Base-by-base conservation (phyloP, 225 moss, liverwort and hornwort species). In the Physcomitrium patens region DNA sequence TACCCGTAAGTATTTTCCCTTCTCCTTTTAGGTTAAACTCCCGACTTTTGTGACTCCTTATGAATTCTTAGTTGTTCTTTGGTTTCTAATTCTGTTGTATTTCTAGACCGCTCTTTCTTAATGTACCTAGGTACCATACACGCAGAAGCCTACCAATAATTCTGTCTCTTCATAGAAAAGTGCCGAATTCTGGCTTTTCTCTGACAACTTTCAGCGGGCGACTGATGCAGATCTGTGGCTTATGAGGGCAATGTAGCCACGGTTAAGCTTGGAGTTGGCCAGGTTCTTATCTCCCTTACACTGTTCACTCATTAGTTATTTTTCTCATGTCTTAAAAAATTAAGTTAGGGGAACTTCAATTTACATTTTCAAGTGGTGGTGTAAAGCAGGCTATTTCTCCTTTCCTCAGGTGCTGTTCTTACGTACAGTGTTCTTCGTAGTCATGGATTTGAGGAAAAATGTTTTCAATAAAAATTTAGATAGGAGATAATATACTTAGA, bases 251-350 rank as follows among this genome's bases (percentile, higher is more conserved):
- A 69, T 22, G 31, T 55, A 59, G 77, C 74, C 4, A 78, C 51
- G 1, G 74, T 82, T 10, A 74, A 62, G 63, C 78, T 82, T 26
- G 77, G 77, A 27, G 57, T 78, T 55, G 78, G 82, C 45, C 82
- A 82, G 82, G 82, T 82, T 65, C 7, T 37, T 63, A 13, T 13
- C 26, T 27, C 56, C 20, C 27, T 53, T 45, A 53, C 62, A 54
- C 26, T 46, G 27, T 46, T 11, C 60, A 50, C 27, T 51, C 12
- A 2, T 10, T 7, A 37, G 10, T 17, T 22, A 1, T 60, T 37
- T 67, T 74, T n/a, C 56, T 24, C n/a, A 42, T 0, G 14, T 20
- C 9, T 19, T 48, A 5, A 20, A 73, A 14, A 37, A 20, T 20
- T 22, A 9, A 62, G 72, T 26, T 59, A 44, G 18, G 59, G 27